A percentile compares a stretch with the other conserved stretches of the same genome.
phyloP scores from a whole-genome alignment of 2,329 filamentous ascomycete genomes.

The Penicillium janthinellum region DNA sequence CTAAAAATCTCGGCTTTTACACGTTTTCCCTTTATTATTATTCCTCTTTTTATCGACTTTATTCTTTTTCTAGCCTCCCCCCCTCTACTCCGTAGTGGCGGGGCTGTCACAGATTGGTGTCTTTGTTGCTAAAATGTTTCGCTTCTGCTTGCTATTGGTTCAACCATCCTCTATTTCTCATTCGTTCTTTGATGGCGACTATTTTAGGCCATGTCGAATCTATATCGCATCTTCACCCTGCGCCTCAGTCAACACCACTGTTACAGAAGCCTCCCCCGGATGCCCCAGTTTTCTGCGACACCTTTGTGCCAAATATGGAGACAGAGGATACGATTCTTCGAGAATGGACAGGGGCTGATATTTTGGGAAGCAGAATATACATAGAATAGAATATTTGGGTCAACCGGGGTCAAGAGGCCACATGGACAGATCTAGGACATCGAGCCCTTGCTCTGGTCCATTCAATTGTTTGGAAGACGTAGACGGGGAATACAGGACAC shows the following conservation, averaged over 20 bases:
- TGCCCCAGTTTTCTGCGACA: conserved; percentile 1
- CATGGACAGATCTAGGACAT: neutral
- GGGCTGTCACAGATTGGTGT: neutral
- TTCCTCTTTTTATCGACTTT: conserved; percentile 10
- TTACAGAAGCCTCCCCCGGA: neutral
- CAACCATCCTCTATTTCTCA: neutral
- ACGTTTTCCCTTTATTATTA: conserved; percentile 4
- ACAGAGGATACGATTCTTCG: conserved; percentile 7
- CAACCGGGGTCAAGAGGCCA: neutral
- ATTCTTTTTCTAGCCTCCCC: conserved; percentile 3
- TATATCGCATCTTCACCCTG: conserved; percentile 5
- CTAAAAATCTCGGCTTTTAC: conserved; percentile 3
- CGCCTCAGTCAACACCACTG: conserved; percentile 5
- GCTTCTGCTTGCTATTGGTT: neutral
- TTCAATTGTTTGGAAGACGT: neutral
- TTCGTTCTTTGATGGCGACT: conserved; percentile 1
- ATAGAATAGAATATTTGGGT: neutral
- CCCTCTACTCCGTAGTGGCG: neutral
- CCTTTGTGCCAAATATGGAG: conserved; percentile 30
- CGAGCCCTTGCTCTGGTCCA: neutral
- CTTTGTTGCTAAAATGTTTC: neutral
- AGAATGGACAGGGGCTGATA: neutral
- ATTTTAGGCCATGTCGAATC: conserved; percentile 1
- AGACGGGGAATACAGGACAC: neutral
- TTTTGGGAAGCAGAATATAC: neutral